Base-by-base conservation (phyloP, 2,329 filamentous ascomycete genomes). In the Thielaviopsis musarum region DNA sequence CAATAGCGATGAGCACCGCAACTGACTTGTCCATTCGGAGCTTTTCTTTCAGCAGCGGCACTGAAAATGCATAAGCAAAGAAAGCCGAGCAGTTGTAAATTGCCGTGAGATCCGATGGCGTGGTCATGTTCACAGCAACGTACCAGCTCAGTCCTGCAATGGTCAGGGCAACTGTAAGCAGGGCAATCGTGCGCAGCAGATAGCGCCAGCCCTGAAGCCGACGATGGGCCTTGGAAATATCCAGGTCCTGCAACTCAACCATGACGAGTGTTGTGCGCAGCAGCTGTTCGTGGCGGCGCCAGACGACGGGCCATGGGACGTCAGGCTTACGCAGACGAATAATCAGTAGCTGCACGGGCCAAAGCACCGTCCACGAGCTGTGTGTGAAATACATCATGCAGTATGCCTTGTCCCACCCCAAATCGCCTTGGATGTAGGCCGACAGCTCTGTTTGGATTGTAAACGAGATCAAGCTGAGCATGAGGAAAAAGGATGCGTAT, bases 71-170 rank as follows among this genome's bases (percentile, higher is more conserved):
- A 69, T 98, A 98, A 55, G 93, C 93, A 70, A 98, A 98, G 73
- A 98, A 98, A 61, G 93, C 91, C 58, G 88, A 95, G 77, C 93
- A 98, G 73, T 98, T 98, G 79, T 98, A 98, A 66, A 98, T 98
- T 58, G 93, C 93, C 0, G 93, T 98, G 66, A 98, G 73, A 70
- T 98, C 93, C 64, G 87, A 90, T 2, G 93, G 87, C 3, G 88
- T 95, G 0, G 93, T 98, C 76, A 95, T 74, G 71, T 89, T 88
- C 61, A 98, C 91, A 17, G 93, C 91, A 41, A 97, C 78, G 68
- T 97, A 98, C 93, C 93, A 98, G 66, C 86, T 91, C 57, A 91
- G 81, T 26, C 93, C 93, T 0, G 91, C 93, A 48, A 97, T 75
- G 2, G 93, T 98, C 60, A 98, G 77, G 6, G 91, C 84, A 58